Evolutionary conservation across 2,329 filamentous ascomycete genomes (phyloP).

Genomic region (Botrytis fragariae): DNA sequence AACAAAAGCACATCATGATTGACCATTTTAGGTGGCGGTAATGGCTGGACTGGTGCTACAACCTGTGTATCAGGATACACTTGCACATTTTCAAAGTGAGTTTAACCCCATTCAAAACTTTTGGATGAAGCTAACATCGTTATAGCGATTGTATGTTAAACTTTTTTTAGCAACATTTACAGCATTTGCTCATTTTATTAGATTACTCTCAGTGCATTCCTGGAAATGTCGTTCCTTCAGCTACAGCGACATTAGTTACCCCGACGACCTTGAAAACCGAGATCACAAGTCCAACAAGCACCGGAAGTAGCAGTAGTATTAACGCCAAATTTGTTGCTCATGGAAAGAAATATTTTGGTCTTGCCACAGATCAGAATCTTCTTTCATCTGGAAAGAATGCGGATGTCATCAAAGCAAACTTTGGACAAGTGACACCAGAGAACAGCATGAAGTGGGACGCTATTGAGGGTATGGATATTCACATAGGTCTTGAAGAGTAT

Average conservation of each 20-base stretch:
- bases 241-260: slow-evolving; percentile 15
- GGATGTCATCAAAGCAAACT: slow-evolving; percentile 57
- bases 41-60: slow-evolving; percentile 34
- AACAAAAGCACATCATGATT: neutral
- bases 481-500: neutral
- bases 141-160: slow-evolving; percentile 11
- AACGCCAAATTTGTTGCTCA: slow-evolving; percentile 56
- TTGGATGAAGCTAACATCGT: neutral
- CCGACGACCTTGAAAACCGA: slow-evolving; percentile 13
- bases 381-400: slow-evolving; percentile 50
- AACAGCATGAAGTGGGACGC: slow-evolving; percentile 70
- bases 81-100: slow-evolving; percentile 30
- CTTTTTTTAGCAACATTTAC: neutral
- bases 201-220: slow-evolving; percentile 34
- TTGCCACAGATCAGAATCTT: slow-evolving; percentile 52
- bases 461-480: slow-evolving; percentile 42
- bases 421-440: slow-evolving; percentile 64
- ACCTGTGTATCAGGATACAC: slow-evolving; percentile 35
- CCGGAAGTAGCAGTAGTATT: slow-evolving; percentile 49
- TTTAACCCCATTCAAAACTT: neutral
- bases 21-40: slow-evolving; percentile 34
- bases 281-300: slow-evolving; percentile 13
- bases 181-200: neutral
- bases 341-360: slow-evolving; percentile 66
- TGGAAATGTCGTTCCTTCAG: slow-evolving; percentile 15